Evolutionary conservation across 768 basidiomycete genomes (phyloP).

Genomic region (Tylopilus plumbeoviolaceoides): DNA sequence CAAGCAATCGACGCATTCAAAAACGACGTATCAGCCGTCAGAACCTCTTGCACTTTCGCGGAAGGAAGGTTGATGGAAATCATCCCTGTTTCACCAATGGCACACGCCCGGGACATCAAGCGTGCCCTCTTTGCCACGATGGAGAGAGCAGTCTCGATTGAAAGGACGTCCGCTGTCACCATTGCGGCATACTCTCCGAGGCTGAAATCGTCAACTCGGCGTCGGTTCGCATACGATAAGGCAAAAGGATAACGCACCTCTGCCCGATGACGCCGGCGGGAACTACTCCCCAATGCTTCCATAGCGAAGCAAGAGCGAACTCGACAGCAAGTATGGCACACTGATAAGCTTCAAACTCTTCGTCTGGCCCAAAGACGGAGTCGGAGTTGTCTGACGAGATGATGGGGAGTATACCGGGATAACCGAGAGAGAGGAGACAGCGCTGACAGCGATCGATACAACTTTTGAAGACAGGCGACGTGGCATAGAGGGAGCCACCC

Average conservation of each 20-base stretch:
- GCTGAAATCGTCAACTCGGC: slow-evolving; percentile 34
- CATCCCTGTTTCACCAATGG: slow-evolving; percentile 51
- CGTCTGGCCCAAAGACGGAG: slow-evolving; percentile 21
- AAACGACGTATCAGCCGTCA: slow-evolving; percentile 34
- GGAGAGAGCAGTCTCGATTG: slow-evolving; percentile 51
- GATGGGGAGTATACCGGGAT: slow-evolving; percentile 46
- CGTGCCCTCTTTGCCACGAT: slow-evolving; percentile 56
- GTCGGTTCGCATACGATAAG: background rate
- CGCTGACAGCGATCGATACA: slow-evolving; percentile 57
- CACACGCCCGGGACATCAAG: slow-evolving; percentile 51
- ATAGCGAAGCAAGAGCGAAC: slow-evolving; percentile 57
- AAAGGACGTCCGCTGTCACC: slow-evolving; percentile 55
- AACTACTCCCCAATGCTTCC: slow-evolving; percentile 64
- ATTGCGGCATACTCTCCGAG: slow-evolving; percentile 75
- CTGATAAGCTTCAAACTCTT: slow-evolving; percentile 47
- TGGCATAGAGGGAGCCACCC: slow-evolving; percentile 54
- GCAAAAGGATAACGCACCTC: slow-evolving; percentile 44
- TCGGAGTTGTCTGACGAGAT: slow-evolving; percentile 30
- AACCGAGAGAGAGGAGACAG: slow-evolving; percentile 46
- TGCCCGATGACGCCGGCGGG: slow-evolving; percentile 67
- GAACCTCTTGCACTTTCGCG: slow-evolving; percentile 30
- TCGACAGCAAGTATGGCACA: slow-evolving; percentile 53
- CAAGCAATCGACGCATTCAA: slow-evolving; percentile 50
- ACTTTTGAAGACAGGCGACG: slow-evolving; percentile 42
- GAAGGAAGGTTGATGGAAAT: slow-evolving; percentile 45